A percentile compares a stretch with the other conserved stretches of the same genome.
Evolutionary conservation across 208 protist species (phyloP).

Genomic region (Herpetomonas tarakana): DNA sequence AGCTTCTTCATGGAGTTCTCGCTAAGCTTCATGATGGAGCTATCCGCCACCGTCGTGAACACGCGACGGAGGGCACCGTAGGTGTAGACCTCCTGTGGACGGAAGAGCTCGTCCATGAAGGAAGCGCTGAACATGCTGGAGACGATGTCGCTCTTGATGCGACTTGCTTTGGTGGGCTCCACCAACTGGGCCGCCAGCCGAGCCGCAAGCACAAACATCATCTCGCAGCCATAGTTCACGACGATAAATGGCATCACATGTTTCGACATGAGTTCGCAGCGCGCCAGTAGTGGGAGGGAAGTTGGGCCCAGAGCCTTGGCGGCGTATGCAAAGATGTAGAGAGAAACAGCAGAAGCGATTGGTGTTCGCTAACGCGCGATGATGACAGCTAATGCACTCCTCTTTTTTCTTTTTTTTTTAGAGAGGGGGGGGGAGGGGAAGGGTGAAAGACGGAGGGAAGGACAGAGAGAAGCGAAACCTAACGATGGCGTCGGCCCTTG

Average conservation of each 20-base stretch:
- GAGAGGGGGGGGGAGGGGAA: too few relatives aligned
- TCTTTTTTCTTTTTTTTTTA: too few relatives aligned
- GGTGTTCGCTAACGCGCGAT: too few relatives aligned
- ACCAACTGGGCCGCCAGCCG: slow-evolving; percentile 86
- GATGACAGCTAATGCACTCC: too few relatives aligned
- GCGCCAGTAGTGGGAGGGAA: too few relatives aligned
- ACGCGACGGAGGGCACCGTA: slow-evolving; percentile 47
- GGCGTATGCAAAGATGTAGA: too few relatives aligned
- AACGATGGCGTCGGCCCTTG: too few relatives aligned
- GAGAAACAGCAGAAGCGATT: too few relatives aligned
- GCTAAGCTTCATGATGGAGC: slow-evolving; percentile 85
- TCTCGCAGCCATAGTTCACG: slow-evolving; percentile 91
- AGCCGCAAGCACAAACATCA: slow-evolving; percentile 91
- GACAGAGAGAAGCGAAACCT: too few relatives aligned
- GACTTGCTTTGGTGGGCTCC: slow-evolving; percentile 28
- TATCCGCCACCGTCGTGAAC: slow-evolving; percentile 77
- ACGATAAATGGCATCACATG: slow-evolving; percentile 85
- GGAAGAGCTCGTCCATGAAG: slow-evolving; percentile 87
- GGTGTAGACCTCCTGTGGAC: slow-evolving; percentile 80
- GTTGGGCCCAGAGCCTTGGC: too few relatives aligned
- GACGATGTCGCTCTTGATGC: slow-evolving; percentile 74
- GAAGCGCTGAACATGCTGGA: slow-evolving; percentile 60
- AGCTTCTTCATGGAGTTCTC: slow-evolving; percentile 88
- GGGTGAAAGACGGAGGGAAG: too few relatives aligned
- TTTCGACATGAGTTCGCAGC: slow-evolving; percentile 61